A percentile compares a stretch with the other conserved stretches of the same genome.
Conservation (phyloP, 2,329 filamentous ascomycete species). For the Arthrobotrys conoides region DNA sequence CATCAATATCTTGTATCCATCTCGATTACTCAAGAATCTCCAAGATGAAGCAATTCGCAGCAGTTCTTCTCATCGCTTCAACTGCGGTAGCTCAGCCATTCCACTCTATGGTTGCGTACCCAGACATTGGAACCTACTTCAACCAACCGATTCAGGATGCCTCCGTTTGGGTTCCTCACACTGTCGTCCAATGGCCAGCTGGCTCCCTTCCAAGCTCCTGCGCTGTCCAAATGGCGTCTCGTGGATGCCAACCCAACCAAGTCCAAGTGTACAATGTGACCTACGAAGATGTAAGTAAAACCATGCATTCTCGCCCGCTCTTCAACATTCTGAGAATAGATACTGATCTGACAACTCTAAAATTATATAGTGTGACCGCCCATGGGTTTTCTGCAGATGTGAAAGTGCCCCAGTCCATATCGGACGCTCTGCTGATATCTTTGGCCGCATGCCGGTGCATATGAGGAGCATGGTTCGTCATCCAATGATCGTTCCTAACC, state of each 20-base stretch:
- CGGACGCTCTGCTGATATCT: conserved; percentile 44
- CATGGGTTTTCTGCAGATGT: conserved; percentile 57
- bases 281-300: conserved; percentile 37
- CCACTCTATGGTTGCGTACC: conserved; percentile 42
- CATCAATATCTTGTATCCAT: background rate
- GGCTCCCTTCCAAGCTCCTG: conserved; percentile 42
- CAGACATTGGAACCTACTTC: conserved; percentile 38
- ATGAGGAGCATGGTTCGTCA: conserved; percentile 56
- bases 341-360: background rate
- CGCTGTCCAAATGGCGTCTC: conserved; percentile 37
- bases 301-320: background rate
- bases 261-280: conserved; percentile 51
- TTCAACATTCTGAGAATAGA: background rate
- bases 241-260: conserved; percentile 34
- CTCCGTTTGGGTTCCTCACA: conserved; percentile 36
- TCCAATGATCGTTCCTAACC: conserved; percentile 48
- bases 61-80: conserved; percentile 3
- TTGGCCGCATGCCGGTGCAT: conserved; percentile 48
- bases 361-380: conserved; percentile 33
- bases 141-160: conserved; percentile 27
- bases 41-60: conserved; percentile 44
- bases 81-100: conserved; percentile 31
- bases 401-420: conserved; percentile 44
- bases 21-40: background rate
- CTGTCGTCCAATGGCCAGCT: conserved; percentile 41